A percentile compares a stretch with the other conserved stretches of the same genome.
Conservation (phyloP, 495 filamentous ascomycete genomes). For the Aspergillus olivimuriae region DNA sequence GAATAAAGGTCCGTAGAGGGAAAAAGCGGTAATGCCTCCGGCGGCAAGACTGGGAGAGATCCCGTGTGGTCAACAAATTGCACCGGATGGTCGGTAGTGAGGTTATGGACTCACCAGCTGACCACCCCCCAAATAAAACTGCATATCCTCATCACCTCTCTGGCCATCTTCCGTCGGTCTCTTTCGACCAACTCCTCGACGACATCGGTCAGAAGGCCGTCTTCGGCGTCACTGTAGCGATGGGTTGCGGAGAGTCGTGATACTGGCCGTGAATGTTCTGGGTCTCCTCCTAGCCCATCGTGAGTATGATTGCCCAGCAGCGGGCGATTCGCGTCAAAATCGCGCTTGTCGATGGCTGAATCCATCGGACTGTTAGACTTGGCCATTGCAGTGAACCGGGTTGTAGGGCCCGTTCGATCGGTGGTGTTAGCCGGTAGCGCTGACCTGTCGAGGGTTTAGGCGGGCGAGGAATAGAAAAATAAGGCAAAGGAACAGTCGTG, state of each 20-base stretch:
- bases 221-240: conserved; percentile 34
- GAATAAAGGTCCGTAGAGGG: conserved; percentile 84
- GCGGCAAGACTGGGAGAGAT: conserved; percentile 55
- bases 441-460: no score
- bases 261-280: conserved; percentile 13
- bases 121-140: conserved; percentile 58
- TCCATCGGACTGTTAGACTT: conserved; percentile 18
- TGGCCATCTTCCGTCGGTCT: conserved; percentile 48
- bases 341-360: conserved; percentile 47
- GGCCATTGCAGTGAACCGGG: no score
- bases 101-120: conserved; percentile 41
- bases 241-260: conserved; percentile 16
- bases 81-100: no score
- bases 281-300: conserved; percentile 15
- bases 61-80: neutral
- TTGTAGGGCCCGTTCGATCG: no score
- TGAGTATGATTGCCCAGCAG: conserved; percentile 34
- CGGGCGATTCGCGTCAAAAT: conserved; percentile 51
- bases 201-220: conserved; percentile 54
- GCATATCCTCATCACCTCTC: conserved; percentile 42
- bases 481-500: no score
- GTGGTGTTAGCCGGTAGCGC: no score
- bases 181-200: conserved; percentile 55
- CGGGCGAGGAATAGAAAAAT: no score
- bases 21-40: conserved; percentile 81